These are phyloP conservation scores for Afroboletus lepidellus DNA, from an alignment of 1,284 basidiomycete species.

Conservation along the genomic window DNA sequence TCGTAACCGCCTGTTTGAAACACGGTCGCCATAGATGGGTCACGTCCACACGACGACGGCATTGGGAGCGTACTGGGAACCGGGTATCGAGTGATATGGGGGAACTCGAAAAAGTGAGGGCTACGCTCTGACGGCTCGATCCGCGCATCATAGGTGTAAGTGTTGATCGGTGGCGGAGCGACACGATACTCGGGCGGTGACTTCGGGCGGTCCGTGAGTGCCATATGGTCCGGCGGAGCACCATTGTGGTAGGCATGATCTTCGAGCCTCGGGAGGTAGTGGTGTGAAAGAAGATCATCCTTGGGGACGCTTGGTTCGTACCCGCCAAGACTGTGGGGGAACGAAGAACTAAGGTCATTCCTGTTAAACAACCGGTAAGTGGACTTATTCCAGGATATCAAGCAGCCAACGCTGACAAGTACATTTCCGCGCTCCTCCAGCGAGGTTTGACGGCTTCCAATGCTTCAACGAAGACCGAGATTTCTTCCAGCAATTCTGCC, in stretches of 20 bases:
- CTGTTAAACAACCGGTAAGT: conserved; percentile 16
- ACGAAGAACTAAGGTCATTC: conserved; percentile 28
- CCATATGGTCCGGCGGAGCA: conserved; percentile 16
- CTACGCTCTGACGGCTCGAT: conserved; percentile 12
- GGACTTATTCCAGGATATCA: background rate
- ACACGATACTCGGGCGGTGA: conserved; percentile 16
- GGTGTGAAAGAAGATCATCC: conserved; percentile 5
- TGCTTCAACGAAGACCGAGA: conserved; percentile 40
- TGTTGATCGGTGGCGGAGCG: conserved; percentile 6
- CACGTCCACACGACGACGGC: conserved; percentile 6
- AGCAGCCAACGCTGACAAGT: conserved; percentile 41
- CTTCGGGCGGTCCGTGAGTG: conserved; percentile 12
- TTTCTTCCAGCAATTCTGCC: conserved; percentile 41
- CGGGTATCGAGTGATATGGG: conserved; percentile 31
- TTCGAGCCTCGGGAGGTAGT: conserved; percentile 11
- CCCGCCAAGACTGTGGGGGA: conserved; percentile 29
- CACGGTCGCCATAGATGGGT: conserved; percentile 7
- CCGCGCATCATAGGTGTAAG: conserved; percentile 11
- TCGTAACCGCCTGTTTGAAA: conserved; percentile 16
- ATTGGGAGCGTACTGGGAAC: conserved; percentile 25
- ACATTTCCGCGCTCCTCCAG: conserved; percentile 43
- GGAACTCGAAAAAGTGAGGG: conserved; percentile 29
- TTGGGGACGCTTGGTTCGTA: conserved; percentile 22
- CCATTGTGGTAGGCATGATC: conserved; percentile 7
- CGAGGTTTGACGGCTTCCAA: conserved; percentile 41